phyloP scores from a whole-genome alignment of 2,329 filamentous ascomycete species.

The Arthrobotrys pseudoclavata region DNA sequence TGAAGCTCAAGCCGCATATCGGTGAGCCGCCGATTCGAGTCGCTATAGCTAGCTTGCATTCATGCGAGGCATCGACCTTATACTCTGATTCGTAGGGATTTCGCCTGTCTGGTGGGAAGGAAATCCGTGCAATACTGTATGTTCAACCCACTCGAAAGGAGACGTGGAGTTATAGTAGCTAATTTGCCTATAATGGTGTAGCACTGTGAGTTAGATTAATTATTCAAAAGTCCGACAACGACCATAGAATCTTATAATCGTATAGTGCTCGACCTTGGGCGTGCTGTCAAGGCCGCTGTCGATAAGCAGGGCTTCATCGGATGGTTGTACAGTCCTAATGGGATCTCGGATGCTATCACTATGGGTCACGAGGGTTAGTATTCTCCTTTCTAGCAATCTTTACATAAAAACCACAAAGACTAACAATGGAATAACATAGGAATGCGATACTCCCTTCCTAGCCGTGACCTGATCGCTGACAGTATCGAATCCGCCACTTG shows the following conservation, averaged over 20 bases:
- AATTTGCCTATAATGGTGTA: constrained; percentile 67
- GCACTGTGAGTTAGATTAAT: constrained; percentile 67
- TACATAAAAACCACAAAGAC: constrained; percentile 1
- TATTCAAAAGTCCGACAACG: neutral
- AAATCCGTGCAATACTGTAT: constrained; percentile 86
- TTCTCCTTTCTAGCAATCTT: neutral
- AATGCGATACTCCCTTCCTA: constrained; percentile 93
- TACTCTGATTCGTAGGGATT: constrained; percentile 67
- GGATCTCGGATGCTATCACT: constrained; percentile 84
- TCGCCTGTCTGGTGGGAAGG: constrained; percentile 98
- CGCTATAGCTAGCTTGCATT: neutral
- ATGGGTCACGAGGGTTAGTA: constrained; percentile 88
- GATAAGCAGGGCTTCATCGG: constrained; percentile 87
- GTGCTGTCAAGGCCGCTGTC: constrained; percentile 85
- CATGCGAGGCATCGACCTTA: constrained; percentile 12
- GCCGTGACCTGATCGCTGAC: constrained; percentile 91
- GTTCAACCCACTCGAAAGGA: constrained; percentile 64
- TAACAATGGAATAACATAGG: constrained; percentile 69
- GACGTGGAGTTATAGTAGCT: constrained; percentile 34
- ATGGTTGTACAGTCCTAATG: constrained; percentile 94
- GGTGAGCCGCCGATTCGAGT: constrained; percentile 69
- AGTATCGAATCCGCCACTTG: constrained; percentile 84
- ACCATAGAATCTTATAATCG: constrained; percentile 61
- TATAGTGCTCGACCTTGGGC: constrained; percentile 84
- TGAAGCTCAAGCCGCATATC: constrained; percentile 92